A percentile compares a stretch with the other conserved stretches of the same genome.
These are phyloP conservation scores for Phytophthora pseudosyringae DNA, from an alignment of 352 stramenopile genomes.

Conservation along the genomic window DNA sequence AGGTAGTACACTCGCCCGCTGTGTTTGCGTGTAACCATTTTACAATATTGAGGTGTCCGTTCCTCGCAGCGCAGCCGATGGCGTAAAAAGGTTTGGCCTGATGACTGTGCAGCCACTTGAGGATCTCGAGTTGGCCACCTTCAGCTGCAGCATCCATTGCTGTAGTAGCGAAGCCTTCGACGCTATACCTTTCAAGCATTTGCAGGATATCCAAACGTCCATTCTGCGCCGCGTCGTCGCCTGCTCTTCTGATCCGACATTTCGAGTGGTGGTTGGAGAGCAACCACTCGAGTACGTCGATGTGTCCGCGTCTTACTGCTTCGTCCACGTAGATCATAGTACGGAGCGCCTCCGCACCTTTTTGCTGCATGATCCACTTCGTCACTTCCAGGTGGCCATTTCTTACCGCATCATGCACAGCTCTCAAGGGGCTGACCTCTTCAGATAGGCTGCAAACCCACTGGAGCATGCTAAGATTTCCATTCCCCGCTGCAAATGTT, in stretches of 20 bases:
- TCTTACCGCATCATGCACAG: constrained; percentile 5
- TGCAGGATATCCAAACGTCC: constrained; percentile 16
- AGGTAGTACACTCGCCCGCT: constrained; percentile 8
- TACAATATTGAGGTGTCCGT: constrained; percentile 13
- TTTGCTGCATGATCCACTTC: constrained; percentile 18
- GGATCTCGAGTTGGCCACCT: constrained; percentile 17
- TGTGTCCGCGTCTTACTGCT: not conserved
- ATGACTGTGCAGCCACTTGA: constrained; percentile 15
- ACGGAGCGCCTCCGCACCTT: not conserved
- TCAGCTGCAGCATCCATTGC: constrained; percentile 3
- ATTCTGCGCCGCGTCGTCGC: constrained; percentile 12
- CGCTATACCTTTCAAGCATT: not conserved
- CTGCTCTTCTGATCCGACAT: not conserved
- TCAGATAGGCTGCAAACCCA: constrained; percentile 25
- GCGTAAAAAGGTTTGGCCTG: not conserved
- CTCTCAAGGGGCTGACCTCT: not conserved
- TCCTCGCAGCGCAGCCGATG: constrained; percentile 13
- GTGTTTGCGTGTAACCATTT: constrained; percentile 25
- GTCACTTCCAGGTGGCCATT: constrained; percentile 20
- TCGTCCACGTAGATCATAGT: too few species aligned
- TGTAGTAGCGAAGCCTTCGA: not conserved
- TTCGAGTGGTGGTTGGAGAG: constrained; percentile 3
- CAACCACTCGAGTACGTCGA: constrained; percentile 16
- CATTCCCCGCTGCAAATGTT: constrained; percentile 1
- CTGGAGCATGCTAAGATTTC: constrained; percentile 15